Percentiles rank a stretch among this genome's conserved stretches.
Conservation (phyloP, 148 eudicot genomes). For the Spergularia marina region DNA sequence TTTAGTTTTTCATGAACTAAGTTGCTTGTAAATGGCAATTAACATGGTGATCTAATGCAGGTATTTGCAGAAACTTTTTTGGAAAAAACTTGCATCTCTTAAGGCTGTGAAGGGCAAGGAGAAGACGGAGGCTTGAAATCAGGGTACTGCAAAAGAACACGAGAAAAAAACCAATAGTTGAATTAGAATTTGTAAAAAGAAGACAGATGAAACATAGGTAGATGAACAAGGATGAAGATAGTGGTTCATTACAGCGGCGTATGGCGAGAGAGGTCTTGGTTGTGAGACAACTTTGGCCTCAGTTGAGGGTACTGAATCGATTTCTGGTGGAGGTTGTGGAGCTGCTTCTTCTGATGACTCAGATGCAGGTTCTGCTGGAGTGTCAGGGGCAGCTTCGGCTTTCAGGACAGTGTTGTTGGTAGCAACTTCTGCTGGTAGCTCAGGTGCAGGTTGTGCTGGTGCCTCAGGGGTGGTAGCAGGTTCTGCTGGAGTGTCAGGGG, state of each 20-base stretch:
- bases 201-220: not conserved
- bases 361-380: constrained; percentile 29
- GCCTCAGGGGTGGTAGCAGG: constrained; percentile 24
- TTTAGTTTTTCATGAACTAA: not conserved
- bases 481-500: constrained; percentile 32
- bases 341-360: constrained; percentile 43
- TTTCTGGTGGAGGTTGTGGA: constrained; percentile 42
- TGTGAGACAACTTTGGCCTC: constrained; percentile 56
- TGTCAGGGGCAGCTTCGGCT: constrained; percentile 31
- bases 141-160: constrained; percentile 68
- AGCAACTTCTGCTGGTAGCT: not conserved
- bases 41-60: not conserved
- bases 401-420: not conserved
- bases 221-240: not conserved
- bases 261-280: constrained; percentile 77
- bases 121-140: constrained; percentile 95
- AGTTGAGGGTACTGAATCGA: constrained; percentile 48
- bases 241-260: constrained; percentile 50
- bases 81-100: constrained; percentile 3
- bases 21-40: constrained; percentile 1
- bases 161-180: not conserved
- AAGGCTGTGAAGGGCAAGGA: constrained; percentile 80
- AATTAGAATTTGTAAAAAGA: not conserved
- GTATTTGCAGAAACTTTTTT: not conserved
- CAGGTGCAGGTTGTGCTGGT: constrained; percentile 19